Evolutionary conservation across 139 green algal genomes (phyloP), one percentile per base, ranked within the genome.

Genomic region (Closterium sp.): DNA sequence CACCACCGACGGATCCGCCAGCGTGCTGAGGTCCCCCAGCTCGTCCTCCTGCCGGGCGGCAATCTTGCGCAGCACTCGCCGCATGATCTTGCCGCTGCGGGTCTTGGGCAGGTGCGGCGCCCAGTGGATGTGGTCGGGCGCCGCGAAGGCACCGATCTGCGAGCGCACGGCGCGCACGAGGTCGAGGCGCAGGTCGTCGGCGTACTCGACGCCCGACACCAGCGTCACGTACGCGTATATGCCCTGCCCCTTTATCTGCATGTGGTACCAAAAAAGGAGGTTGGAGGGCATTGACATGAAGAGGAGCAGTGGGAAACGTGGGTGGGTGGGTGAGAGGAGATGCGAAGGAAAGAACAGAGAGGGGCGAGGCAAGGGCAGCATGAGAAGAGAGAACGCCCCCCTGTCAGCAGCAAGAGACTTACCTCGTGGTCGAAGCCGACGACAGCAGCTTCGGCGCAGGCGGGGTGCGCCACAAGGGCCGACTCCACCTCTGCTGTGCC

Each of bases 81-180:
- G 96, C 97, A 98, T 98, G 96, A 98, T 98, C 95, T 98, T 98
- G 91, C 97, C 97, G 17, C 92, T 96, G 70, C 97, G 96, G 2
- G 93, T 95, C 90, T 95, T 95, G 29, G 93, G 93, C 62, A 95
- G 50, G 13, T 92, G 91, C 24, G 89, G 92, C 29, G 96, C 97
- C 96, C 96, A 98, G 94, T 99, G 97, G 92, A 99, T 98, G 89
- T 97, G 95, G 90, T 99, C 98, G 3, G 98, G 97, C 19, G 97
- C 96, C 38, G 98, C 98, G 94, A 99, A 98, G 73, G 97, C 94
- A 0, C 97, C 97, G 27, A 94, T 89, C 30, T 89, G 84, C 19
- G 91, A 31, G 27, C 87, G 31, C 28, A 87, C 85, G n/a, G 85
- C 2, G 9, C 22, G 17, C 10, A 91, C 29, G 70, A 99, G 95